A percentile compares a stretch with the other conserved stretches of the same genome.
phyloP scores from a whole-genome alignment of 768 basidiomycete genomes.

The Lactifluus volemus region DNA sequence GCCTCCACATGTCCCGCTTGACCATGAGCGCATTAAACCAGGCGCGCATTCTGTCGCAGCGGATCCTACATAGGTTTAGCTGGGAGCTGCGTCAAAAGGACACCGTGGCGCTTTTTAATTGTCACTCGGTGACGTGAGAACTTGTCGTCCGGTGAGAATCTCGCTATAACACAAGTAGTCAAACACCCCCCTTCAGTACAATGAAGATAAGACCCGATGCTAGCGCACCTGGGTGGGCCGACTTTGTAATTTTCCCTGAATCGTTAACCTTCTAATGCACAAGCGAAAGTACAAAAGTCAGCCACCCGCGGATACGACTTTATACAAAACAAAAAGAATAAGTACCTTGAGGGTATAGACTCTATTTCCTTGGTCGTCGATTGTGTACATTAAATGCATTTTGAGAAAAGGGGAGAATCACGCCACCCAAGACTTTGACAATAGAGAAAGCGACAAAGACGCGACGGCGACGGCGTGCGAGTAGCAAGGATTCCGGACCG shows the following conservation, averaged over 20 bases:
- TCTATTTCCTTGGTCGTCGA: slow-evolving; percentile 69
- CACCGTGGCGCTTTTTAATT: slow-evolving; percentile 86
- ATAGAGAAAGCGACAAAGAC: background rate
- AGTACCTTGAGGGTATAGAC: slow-evolving; percentile 88
- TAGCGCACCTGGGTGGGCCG: slow-evolving; percentile 86
- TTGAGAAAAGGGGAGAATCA: slow-evolving; percentile 19
- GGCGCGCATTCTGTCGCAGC: no score
- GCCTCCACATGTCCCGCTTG: background rate
- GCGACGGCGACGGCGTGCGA: no score
- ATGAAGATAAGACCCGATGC: background rate
- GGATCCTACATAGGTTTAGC: slow-evolving; percentile 64
- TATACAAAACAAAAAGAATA: background rate
- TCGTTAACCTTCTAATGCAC: slow-evolving; percentile 70
- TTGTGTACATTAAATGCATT: slow-evolving; percentile 98
- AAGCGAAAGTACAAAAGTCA: background rate
- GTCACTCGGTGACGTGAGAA: slow-evolving; percentile 97
- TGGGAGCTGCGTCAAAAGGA: slow-evolving; percentile 86
- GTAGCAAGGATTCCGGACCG: background rate
- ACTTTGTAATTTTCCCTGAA: slow-evolving; percentile 79
- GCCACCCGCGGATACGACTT: background rate
- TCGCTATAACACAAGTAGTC: slow-evolving; percentile 44
- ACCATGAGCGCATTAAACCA: no score
- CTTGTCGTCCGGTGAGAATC: slow-evolving; percentile 99
- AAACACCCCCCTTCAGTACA: background rate
- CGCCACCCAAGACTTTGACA: background rate